Evolutionary conservation across 345 rosid species (phyloP), one percentile per base, ranked within the genome.

Genomic region (Kernera saxatilis): DNA sequence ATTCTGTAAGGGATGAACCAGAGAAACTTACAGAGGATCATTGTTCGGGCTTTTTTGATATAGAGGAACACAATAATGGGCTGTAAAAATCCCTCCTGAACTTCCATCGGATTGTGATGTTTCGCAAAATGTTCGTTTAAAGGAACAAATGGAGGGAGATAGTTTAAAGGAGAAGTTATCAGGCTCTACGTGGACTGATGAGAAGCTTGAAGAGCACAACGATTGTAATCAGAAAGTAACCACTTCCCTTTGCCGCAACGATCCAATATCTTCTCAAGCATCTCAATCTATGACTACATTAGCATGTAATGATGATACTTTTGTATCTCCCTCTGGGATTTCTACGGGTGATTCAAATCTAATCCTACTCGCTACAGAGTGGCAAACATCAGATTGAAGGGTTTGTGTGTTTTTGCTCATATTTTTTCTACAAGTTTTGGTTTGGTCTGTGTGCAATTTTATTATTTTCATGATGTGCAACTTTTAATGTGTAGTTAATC

Each of bases 381-480:
- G n/a, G n/a, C n/a, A n/a, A n/a, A n/a, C n/a, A n/a, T n/a, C n/a
- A n/a, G n/a, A n/a, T n/a, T 60, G 62, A 62, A 44, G 0, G 88
- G 86, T 88, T 77, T 43, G 84, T 79, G 15, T 39, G 5, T 72
- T 71, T 39, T n/a, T n/a, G 17, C 45, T 30, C 64, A 59, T 39
- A 4, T 67, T 29, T n/a, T 44, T 48, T 29, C 29, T 14, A 37
- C 36, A 30, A 15, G 55, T 58, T 30, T 59, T 50, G 41, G 46
- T 7, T 39, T 66, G 32, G 13, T 62, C 55, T 36, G 22, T 52
- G 3, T 50, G 25, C 72, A 29, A 25, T 17, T 51, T 27, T 49
- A 37, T 62, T 43, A 27, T 33, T 66, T 68, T 21, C 57, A 50
- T 49, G 18, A 13, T 11, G 43, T 69, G 48, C 57, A 22, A 50